Percentiles rank a stretch among this genome's conserved stretches.
phyloP scores from a whole-genome alignment of 2,329 filamentous ascomycete genomes.

The Cladobotryum protrusum region DNA sequence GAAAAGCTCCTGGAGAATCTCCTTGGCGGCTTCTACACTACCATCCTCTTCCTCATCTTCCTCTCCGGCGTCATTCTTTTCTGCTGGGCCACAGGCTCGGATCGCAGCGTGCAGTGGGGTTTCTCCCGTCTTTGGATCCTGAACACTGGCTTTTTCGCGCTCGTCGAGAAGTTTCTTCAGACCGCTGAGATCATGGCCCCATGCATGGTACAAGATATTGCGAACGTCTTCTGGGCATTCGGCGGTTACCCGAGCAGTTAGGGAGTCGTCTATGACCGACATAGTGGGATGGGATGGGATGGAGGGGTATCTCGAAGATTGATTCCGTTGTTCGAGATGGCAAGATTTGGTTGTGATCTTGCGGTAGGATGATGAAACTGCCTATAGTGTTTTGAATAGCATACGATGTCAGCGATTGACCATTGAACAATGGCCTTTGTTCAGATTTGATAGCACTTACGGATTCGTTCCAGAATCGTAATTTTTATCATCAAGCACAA shows the following conservation, averaged over 20 bases:
- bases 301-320: not conserved
- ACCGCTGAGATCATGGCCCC: constrained; percentile 55
- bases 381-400: too few relatives aligned
- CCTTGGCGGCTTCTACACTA: constrained; percentile 54
- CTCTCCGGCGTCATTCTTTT: constrained; percentile 5
- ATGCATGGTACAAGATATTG: constrained; percentile 48
- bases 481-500: not conserved
- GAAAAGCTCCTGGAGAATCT: constrained; percentile 69
- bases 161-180: constrained; percentile 64
- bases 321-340: too few relatives aligned
- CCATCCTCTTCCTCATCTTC: constrained; percentile 29
- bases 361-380: not conserved
- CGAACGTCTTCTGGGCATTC: constrained; percentile 46
- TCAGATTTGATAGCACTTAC: too few relatives aligned
- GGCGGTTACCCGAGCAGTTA: constrained; percentile 47
- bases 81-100: constrained; percentile 56
- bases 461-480: too few relatives aligned
- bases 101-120: constrained; percentile 88
- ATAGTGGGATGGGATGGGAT: constrained; percentile 14
- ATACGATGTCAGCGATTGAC: too few relatives aligned
- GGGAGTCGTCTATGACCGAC: constrained; percentile 40
- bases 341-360: not conserved
- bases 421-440: too few relatives aligned
- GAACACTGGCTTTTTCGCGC: constrained; percentile 62
- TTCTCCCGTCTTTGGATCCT: constrained; percentile 78